Base-by-base conservation (phyloP, 2,329 filamentous ascomycete species). In the Didymella arachidicola region DNA sequence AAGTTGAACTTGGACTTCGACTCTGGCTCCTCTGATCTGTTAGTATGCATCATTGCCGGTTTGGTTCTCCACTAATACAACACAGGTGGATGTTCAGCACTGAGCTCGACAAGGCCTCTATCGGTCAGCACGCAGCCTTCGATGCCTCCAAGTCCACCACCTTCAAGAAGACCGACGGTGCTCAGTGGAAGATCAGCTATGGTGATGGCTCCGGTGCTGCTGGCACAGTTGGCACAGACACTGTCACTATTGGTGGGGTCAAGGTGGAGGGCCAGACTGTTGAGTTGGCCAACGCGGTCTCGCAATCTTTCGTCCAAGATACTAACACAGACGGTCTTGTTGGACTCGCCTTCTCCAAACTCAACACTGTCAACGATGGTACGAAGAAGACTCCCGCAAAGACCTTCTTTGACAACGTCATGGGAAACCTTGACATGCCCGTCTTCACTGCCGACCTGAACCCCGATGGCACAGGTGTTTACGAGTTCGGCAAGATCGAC, bases 401-500 rank as follows among this genome's bases (percentile, higher is more conserved):
- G 77, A 92, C 89, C 11, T 92, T 91, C 75, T 91, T 92, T 72
- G 88, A 90, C 69, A 92, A 90, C 72, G 79, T 89, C 64, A 84
- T 85, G 74, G 63, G 75, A n/a, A 75, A 79, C 18, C 84, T 92
- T 25, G 82, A 85, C 26, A 77, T 85, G 74, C 89, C 89, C 0
- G 78, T 93, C 39, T 90, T 93, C 77, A 91, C 89, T 0, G 89
- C 88, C 25, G 84, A 89, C 60, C 81, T 94, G 43, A 85, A 86
- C 69, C 82, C 84, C 63, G 80, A 83, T 58, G 80, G 81, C 16
- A 79, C 81, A 2, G 90, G 90, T 44, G 82, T 84, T 29, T 93
- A 92, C 78, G 87, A 92, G 71, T 93, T 93, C 68, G 91, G 91
- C 60, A 82, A 77, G 66, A 87, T 93, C 68, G 88, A 93, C 72